Conservation (phyloP, 1,284 basidiomycete species). For the Sanghuangporus weigelae region DNA sequence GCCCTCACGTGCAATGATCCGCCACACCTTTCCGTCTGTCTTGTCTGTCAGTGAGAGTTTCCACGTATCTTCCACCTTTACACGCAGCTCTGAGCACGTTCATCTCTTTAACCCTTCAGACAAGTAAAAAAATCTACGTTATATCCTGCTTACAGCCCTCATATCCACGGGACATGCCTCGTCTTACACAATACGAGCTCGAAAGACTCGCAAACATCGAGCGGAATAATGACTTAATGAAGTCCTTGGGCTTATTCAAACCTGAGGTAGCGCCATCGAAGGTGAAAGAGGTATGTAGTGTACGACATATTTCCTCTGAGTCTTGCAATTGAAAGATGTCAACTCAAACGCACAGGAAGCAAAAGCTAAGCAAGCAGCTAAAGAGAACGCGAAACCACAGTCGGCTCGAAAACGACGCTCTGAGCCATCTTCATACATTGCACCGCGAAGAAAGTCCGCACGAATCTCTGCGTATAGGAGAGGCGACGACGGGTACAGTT, state of each 20-base stretch:
- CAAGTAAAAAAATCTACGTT: not conserved
- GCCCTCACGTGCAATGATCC: not conserved
- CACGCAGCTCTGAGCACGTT: not conserved
- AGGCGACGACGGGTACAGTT: not conserved
- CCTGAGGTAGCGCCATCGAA: slow-evolving; percentile 7
- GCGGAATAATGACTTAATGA: slow-evolving; percentile 25
- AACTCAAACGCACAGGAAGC: not conserved
- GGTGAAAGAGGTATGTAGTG: not conserved
- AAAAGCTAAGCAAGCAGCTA: not conserved
- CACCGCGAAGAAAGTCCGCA: slow-evolving; percentile 20
- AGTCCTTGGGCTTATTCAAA: slow-evolving; percentile 19
- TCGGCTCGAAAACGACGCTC: slow-evolving; percentile 17
- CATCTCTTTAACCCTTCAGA: not conserved
- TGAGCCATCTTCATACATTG: slow-evolving; percentile 23
- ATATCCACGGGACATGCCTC: slow-evolving; percentile 6
- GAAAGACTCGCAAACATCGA: slow-evolving; percentile 32
- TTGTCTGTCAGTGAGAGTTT: not conserved
- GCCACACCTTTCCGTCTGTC: not conserved
- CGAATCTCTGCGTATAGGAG: slow-evolving; percentile 3
- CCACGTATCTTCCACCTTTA: not conserved
- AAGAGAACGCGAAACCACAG: not conserved
- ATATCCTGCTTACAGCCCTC: too few species aligned
- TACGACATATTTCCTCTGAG: not conserved
- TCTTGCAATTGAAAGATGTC: not conserved
- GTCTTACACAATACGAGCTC: slow-evolving; percentile 25